Percentiles rank a stretch among this genome's conserved stretches.
Conservation (phyloP, 192 early-diverging fungal species). For the Oehlia diaphana region DNA sequence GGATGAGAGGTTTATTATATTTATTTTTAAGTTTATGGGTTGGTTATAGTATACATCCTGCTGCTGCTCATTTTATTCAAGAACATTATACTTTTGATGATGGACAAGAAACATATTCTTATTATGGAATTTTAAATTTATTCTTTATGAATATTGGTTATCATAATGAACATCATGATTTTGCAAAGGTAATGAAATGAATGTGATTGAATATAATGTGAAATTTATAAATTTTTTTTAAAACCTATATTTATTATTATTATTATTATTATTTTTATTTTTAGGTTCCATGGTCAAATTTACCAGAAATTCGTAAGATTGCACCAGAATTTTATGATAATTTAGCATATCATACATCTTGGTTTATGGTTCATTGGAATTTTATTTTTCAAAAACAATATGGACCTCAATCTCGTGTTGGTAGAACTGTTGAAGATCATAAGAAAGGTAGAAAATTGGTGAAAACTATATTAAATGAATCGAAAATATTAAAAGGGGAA, state of each 20-base stretch:
- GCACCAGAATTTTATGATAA: conserved; percentile 85
- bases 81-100: conserved; percentile 96
- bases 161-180: conserved; percentile 99
- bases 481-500: no score
- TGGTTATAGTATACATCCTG: conserved; percentile 88
- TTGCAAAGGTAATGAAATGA: conserved; percentile 34
- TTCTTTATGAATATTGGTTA: conserved; percentile 95
- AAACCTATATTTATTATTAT: neutral
- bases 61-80: conserved; percentile 94
- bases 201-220: no score
- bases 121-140: conserved; percentile 89
- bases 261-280: neutral
- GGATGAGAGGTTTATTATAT: conserved; percentile 66
- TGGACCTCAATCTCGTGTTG: conserved; percentile 83
- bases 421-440: conserved; percentile 71
- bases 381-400: conserved; percentile 74
- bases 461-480: conserved; percentile 37
- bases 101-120: conserved; percentile 95
- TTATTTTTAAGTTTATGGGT: conserved; percentile 71
- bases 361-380: conserved; percentile 80
- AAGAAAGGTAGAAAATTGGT: conserved; percentile 71
- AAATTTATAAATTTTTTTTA: neutral
- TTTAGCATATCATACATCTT: conserved; percentile 81
- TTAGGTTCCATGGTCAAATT: conserved; percentile 74
- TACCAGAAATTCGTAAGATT: neutral